Base-by-base conservation (phyloP, 2,329 filamentous ascomycete species). In the Fusarium albidum region DNA sequence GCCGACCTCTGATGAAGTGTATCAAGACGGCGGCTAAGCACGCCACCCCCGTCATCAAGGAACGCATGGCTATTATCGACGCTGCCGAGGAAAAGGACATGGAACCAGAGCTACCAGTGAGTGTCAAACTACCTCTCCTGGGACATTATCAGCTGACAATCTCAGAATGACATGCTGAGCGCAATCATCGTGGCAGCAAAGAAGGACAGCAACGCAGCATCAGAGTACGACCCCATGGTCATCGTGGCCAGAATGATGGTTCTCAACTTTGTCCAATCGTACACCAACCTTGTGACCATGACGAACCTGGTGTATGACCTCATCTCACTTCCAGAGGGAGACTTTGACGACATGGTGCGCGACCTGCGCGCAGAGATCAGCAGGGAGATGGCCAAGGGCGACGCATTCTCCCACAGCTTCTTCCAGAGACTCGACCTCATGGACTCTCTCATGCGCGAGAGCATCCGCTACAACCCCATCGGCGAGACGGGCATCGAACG, bases 221-320 rank as follows among this genome's bases (percentile, higher is more conserved):
- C 44, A 33, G 53, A 57, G 7, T 57, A 57, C 44, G 53, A 49
- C 4, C 53, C 53, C 28, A 55, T 55, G 34, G 50, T 55, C 3
- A 57, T 57, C 5, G 53, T 55, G 1, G 50, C 53, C 15, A 57
- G 53, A 34, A 57, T 57, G 53, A 57, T 54, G 53, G 53, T 57
- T 34, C 44, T 57, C 5, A 57, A 57, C 40, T 57, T 57, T 57
- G 50, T 57, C 10, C 44, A 57, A 17, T 57, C 53, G 2, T 55
- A 57, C 40, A 57, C 53, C 10, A 54, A 57, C 18, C 39, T 57
- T 3, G 53, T 57, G 4, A 57, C 53, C n/a, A 57, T 57, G 53
- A 57, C 53, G 13, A 57, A 57, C 29, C 12, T 57, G 15, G 51
- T 57, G 18, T 57, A 57, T 50, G 53, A 57, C 21, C 53, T 57